Evolutionary conservation across 345 rosid species (phyloP).

Genomic region (Clarkia xantiana): DNA sequence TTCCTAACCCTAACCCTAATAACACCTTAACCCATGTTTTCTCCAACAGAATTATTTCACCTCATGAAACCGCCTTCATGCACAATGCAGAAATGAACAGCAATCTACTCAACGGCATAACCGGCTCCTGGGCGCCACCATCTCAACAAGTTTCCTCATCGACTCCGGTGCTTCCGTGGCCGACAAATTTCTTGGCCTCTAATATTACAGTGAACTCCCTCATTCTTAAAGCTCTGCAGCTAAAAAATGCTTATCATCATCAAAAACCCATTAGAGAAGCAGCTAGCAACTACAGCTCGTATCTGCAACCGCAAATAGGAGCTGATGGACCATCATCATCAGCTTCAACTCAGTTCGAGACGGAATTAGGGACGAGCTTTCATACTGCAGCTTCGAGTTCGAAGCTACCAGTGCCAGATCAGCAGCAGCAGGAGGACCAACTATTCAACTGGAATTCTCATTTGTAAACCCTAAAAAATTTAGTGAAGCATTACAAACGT

Average conservation of each 20-base stretch:
- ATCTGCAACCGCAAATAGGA: too few relatives aligned
- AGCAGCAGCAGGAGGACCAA: slow-evolving; percentile 52
- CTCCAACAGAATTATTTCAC: slow-evolving; percentile 2
- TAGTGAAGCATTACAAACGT: too few relatives aligned
- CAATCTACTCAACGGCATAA: background rate
- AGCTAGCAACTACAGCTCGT: slow-evolving; percentile 19
- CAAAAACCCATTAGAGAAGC: slow-evolving; percentile 13
- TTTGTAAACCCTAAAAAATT: too few relatives aligned
- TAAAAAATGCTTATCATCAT: slow-evolving; percentile 18
- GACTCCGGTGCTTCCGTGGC: slow-evolving; percentile 34
- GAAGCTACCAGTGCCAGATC: slow-evolving; percentile 18
- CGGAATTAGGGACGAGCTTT: slow-evolving; percentile 13
- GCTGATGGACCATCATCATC: too few relatives aligned
- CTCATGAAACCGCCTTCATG: slow-evolving; percentile 4
- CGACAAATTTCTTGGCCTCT: slow-evolving; percentile 44
- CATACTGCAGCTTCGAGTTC: slow-evolving; percentile 54
- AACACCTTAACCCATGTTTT: slow-evolving; percentile 4
- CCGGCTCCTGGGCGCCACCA: slow-evolving; percentile 17
- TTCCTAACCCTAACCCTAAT: slow-evolving; percentile 6
- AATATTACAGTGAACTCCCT: slow-evolving; percentile 65
- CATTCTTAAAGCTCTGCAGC: slow-evolving; percentile 77
- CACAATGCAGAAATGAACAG: background rate
- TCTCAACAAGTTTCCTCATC: slow-evolving; percentile 15
- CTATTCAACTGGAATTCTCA: slow-evolving; percentile 43
- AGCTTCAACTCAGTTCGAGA: too few relatives aligned